A percentile compares a stretch with the other conserved stretches of the same genome.
Conservation (phyloP, 2,329 filamentous ascomycete genomes). For the Cytospora leucostoma region DNA sequence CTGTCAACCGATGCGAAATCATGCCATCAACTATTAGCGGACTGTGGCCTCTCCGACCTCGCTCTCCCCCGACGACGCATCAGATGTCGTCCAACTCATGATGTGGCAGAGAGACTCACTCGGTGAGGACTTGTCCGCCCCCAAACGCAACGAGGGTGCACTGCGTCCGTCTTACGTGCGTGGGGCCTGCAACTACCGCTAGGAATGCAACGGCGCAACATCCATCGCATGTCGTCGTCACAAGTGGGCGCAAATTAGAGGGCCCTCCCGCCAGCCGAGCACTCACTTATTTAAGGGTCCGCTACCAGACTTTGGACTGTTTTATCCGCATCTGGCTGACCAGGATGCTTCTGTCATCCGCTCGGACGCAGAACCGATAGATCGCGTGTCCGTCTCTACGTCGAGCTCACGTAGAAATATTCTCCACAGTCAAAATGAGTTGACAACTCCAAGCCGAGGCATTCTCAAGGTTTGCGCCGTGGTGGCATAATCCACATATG, state of each 20-base stretch:
- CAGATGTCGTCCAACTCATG: conserved; percentile 1
- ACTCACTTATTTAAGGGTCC: neutral
- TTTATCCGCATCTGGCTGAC: no score
- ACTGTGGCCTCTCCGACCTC: neutral
- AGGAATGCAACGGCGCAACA: neutral
- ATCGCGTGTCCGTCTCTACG: neutral
- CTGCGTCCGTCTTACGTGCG: neutral
- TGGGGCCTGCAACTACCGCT: neutral
- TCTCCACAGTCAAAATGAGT: no score
- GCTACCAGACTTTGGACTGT: no score
- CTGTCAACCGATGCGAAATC: conserved; percentile 4
- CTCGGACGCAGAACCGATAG: no score
- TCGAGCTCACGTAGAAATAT: no score
- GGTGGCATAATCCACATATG: no score
- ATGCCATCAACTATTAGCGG: no score
- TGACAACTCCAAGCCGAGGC: no score
- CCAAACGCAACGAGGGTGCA: neutral
- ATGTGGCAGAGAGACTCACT: neutral
- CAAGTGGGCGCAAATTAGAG: neutral
- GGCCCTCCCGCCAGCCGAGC: neutral
- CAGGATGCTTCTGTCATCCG: no score
- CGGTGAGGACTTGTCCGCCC: conserved; percentile 4
- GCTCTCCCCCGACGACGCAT: neutral
- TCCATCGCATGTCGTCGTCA: neutral
- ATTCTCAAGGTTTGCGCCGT: no score